phyloP scores from a whole-genome alignment of 441 rosid genomes.

The Metrosideros polymorpha region DNA sequence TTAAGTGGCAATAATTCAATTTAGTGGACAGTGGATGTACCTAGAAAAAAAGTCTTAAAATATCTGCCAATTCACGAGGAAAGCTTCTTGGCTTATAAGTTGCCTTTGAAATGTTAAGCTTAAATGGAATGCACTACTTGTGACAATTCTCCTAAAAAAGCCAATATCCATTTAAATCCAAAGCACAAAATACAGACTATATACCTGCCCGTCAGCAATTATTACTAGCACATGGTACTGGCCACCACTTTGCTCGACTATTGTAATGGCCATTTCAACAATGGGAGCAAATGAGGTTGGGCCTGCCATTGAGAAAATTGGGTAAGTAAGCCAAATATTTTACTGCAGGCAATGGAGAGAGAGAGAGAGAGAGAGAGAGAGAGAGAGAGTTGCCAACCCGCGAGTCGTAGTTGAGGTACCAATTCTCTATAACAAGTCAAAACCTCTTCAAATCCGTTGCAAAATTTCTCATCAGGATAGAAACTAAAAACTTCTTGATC shows the following conservation, averaged over 20 bases:
- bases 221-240: constrained; percentile 15
- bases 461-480: constrained; percentile 8
- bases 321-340: neutral
- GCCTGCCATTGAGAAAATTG: neutral
- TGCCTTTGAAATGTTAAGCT: neutral
- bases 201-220: constrained; percentile 17
- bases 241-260: constrained; percentile 12
- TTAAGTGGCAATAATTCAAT: neutral
- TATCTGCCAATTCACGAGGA: neutral
- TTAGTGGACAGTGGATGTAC: neutral
- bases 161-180: neutral
- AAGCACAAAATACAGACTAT: neutral
- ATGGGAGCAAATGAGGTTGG: constrained; percentile 15
- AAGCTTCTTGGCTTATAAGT: neutral
- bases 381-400: constrained; percentile 1
- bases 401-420: constrained; percentile 12
- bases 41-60: neutral
- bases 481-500: constrained; percentile 16
- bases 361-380: neutral
- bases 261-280: constrained; percentile 11
- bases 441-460: constrained; percentile 15
- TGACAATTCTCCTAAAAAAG: neutral
- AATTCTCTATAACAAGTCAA: constrained; percentile 7
- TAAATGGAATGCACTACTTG: neutral
- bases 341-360: neutral